Conservation (phyloP, 805 yeast species). For the Candida cerambycidarum region DNA sequence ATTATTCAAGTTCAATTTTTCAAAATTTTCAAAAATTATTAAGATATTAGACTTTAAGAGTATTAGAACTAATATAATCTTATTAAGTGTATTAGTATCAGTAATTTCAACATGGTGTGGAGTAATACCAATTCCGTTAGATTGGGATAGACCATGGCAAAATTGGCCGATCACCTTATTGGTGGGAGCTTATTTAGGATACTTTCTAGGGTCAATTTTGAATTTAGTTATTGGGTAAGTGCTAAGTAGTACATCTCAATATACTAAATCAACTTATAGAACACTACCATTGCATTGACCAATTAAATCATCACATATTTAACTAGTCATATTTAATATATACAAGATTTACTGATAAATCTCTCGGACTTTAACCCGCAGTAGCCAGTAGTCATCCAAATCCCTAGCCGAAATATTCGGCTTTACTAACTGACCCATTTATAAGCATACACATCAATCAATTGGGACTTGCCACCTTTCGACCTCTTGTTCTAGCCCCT, state of each 20-base stretch:
- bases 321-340: too few species aligned
- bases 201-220: constrained; percentile 52
- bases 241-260: too few species aligned
- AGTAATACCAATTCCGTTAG: constrained; percentile 89
- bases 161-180: constrained; percentile 89
- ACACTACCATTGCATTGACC: too few species aligned
- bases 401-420: not conserved
- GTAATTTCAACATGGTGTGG: constrained; percentile 86
- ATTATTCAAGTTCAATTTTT: constrained; percentile 50
- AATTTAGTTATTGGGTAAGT: constrained; percentile 1
- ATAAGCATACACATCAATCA: not conserved
- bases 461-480: too few species aligned
- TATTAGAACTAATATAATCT: constrained; percentile 26
- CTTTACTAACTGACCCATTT: not conserved
- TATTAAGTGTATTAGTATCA: constrained; percentile 26
- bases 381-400: not conserved
- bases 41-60: constrained; percentile 20
- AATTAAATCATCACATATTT: too few species aligned
- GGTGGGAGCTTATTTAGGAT: constrained; percentile 76
- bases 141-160: constrained; percentile 99
- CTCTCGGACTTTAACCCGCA: constrained; percentile 1
- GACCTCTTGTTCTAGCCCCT: not conserved
- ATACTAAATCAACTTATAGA: too few species aligned
- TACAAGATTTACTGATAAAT: not conserved
- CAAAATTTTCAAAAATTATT: constrained; percentile 27